phyloP scores from a whole-genome alignment of 345 rosid genomes.

The Gossypium turneri region DNA sequence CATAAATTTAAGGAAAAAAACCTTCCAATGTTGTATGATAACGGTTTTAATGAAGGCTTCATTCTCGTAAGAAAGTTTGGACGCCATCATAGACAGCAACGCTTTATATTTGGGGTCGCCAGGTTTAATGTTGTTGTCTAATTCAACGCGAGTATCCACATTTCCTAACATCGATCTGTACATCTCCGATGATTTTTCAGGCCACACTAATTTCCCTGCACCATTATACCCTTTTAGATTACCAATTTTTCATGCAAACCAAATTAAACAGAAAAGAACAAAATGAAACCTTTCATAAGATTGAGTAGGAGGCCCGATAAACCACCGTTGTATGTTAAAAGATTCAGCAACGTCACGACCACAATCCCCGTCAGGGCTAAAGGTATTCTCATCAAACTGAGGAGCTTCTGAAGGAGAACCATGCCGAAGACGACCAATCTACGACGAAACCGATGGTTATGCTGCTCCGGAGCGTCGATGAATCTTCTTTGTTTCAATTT shows the following conservation, averaged over 20 bases:
- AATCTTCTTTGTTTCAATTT: conserved; percentile 20
- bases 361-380: conserved; percentile 22
- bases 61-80: conserved; percentile 51
- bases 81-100: conserved; percentile 46
- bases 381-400: conserved; percentile 23
- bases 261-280: no score
- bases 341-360: conserved; percentile 38
- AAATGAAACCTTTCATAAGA: conserved; percentile 30
- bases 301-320: conserved; percentile 26
- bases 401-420: conserved; percentile 35
- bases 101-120: conserved; percentile 34
- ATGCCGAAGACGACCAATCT: conserved; percentile 50
- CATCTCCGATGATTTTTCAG: conserved; percentile 31
- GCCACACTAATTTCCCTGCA: conserved; percentile 42
- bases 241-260: no score
- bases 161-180: conserved; percentile 38
- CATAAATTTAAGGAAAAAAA: background rate
- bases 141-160: conserved; percentile 37
- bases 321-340: conserved; percentile 44
- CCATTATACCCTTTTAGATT: background rate
- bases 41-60: conserved; percentile 30
- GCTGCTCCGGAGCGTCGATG: conserved; percentile 22
- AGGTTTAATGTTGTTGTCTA: conserved; percentile 31
- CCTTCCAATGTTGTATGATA: conserved; percentile 41
- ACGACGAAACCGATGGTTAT: conserved; percentile 23